Conservation (phyloP, 176 grass and related monocot genomes). For the Oryza longistaminata region DNA sequence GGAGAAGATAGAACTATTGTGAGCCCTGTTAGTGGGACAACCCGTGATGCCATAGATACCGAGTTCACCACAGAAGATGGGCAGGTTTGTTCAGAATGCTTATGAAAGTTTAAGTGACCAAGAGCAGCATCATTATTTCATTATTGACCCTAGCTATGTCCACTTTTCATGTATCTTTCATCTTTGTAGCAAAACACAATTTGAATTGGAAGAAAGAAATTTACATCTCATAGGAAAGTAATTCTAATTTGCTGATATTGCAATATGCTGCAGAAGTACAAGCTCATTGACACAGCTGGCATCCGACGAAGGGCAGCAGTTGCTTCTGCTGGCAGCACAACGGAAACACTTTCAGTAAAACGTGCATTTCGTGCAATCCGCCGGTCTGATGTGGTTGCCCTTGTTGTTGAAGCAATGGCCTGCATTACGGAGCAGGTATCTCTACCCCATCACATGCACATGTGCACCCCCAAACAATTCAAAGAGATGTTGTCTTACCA, state of each 20-base stretch:
- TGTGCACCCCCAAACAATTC: background rate
- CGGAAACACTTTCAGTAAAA: constrained; percentile 85
- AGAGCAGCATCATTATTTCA: background rate
- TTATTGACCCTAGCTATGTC: background rate
- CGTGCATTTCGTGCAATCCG: constrained; percentile 87
- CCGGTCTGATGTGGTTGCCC: constrained; percentile 88
- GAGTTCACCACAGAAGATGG: constrained; percentile 77
- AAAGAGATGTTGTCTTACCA: background rate
- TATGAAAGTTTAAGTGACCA: background rate
- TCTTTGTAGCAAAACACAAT: background rate
- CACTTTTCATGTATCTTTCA: constrained; percentile 2
- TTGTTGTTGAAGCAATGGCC: constrained; percentile 86
- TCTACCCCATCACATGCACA: background rate
- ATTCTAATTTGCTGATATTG: constrained; percentile 31
- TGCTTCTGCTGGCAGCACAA: constrained; percentile 86
- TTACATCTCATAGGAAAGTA: background rate
- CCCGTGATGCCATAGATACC: constrained; percentile 97
- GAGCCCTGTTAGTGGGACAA: constrained; percentile 96
- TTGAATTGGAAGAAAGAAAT: background rate
- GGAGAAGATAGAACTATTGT: constrained; percentile 96
- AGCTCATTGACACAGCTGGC: constrained; percentile 94
- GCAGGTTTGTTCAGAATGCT: constrained; percentile 54
- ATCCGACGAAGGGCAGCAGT: constrained; percentile 84
- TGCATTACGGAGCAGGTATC: constrained; percentile 92
- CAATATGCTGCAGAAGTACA: constrained; percentile 74